Percentiles rank a stretch among this genome's conserved stretches.
These are phyloP conservation scores for Triangularia verruculosa DNA, from an alignment of 2,329 filamentous ascomycete genomes.

Conservation along the genomic window DNA sequence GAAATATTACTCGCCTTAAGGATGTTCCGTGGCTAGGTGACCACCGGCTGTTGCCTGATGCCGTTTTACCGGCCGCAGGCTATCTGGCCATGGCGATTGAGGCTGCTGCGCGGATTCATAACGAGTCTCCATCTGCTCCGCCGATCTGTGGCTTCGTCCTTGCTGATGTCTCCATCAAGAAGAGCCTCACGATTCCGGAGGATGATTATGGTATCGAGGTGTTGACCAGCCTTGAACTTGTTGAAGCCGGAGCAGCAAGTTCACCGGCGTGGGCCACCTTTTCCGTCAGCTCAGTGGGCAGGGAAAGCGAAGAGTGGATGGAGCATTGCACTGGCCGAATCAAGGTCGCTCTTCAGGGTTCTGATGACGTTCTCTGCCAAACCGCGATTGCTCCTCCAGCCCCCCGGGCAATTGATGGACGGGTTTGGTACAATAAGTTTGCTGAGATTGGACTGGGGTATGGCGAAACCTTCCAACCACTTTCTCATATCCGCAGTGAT, in stretches of 20 bases:
- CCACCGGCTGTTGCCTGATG: constrained; percentile 35
- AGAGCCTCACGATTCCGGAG: constrained; percentile 5
- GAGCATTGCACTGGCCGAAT: neutral
- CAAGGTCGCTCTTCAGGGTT: neutral
- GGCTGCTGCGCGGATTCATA: constrained; percentile 32
- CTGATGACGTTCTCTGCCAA: neutral
- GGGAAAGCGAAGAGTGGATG: neutral
- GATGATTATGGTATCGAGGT: constrained; percentile 9
- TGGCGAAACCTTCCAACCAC: constrained; percentile 38
- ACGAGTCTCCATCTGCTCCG: neutral
- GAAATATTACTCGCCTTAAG: constrained; percentile 9
- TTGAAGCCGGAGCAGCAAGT: neutral
- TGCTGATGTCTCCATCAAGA: constrained; percentile 21
- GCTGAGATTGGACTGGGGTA: constrained; percentile 38
- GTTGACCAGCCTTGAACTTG: neutral
- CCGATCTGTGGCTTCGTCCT: constrained; percentile 6
- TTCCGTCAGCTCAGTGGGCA: neutral
- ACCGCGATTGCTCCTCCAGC: constrained; percentile 7
- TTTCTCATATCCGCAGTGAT: constrained; percentile 32
- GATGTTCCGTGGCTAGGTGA: constrained; percentile 36
- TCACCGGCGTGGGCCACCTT: neutral
- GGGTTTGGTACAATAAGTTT: constrained; percentile 35
- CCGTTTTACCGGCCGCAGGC: constrained; percentile 43
- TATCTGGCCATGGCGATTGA: constrained; percentile 45
- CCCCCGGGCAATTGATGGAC: constrained; percentile 22